Percentiles rank a stretch among this genome's conserved stretches.
Evolutionary conservation across 2,329 filamentous ascomycete genomes (phyloP).

Genomic region (Nigrospora osmanthi): DNA sequence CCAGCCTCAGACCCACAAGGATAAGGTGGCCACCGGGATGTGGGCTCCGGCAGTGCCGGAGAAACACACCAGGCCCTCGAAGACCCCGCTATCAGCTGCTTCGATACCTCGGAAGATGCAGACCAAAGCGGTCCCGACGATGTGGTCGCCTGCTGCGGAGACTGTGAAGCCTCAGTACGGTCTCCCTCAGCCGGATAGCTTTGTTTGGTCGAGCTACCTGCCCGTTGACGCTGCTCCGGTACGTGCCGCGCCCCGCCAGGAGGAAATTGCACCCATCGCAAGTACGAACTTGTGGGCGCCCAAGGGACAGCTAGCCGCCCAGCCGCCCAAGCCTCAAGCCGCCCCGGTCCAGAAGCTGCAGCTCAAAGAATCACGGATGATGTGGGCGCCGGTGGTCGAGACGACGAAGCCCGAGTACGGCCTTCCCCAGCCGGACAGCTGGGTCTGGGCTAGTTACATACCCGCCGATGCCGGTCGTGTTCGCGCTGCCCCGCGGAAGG

Average conservation of each 20-base stretch:
- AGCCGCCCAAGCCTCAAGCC: too few relatives aligned
- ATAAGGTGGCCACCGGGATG: neutral
- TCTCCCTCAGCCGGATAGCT: neutral
- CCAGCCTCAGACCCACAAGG: neutral
- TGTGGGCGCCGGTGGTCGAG: neutral
- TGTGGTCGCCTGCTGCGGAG: neutral
- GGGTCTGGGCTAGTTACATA: neutral
- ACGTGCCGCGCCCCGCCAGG: neutral
- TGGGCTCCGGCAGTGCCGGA: too few relatives aligned
- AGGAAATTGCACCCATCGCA: neutral
- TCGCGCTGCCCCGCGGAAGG: neutral
- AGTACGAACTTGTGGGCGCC: neutral
- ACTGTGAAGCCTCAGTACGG: neutral
- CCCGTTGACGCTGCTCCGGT: neutral
- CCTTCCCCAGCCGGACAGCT: neutral
- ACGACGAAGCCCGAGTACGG: neutral
- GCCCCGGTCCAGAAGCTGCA: too few relatives aligned
- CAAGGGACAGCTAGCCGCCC: too few relatives aligned
- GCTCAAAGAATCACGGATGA: neutral
- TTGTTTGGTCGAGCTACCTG: neutral
- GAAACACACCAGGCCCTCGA: too few relatives aligned
- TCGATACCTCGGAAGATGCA: too few relatives aligned
- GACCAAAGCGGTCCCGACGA: neutral
- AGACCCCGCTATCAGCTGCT: too few relatives aligned
- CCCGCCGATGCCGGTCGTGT: neutral